Evolutionary conservation across 192 early-diverging fungal genomes (phyloP), one percentile per base, ranked within the genome.

Genomic region (Coemansia reversa): DNA sequence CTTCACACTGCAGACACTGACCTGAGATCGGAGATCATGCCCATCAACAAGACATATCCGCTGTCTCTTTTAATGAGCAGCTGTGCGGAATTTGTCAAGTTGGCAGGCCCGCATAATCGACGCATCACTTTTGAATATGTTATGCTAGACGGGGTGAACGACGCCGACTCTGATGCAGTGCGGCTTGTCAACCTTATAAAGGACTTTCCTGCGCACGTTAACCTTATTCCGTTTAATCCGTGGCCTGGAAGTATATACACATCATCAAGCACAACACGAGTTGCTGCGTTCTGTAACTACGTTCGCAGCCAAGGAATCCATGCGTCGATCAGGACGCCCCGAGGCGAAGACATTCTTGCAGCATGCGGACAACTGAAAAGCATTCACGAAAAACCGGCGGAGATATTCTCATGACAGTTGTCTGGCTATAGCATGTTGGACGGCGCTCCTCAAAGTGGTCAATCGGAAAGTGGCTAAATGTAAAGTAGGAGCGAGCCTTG

Each of bases 111-210:
- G 18, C 77, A 79, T 42, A 87, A 84, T 55, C 75, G 83, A 6
- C 74, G 93, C 51, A 91, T 95, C 54, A 95, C 93, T 7, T 93
- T 95, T 76, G 93, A 95, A 83, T 91, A 95, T 72, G 91, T 93
- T 23, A 92, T 95, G 94, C 82, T 95, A 55, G 83, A 89, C 35
- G 85, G 83, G 51, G 86, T 95, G n/a, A 95, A 95, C 65, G 94
- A 95, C 61, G 83, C 84, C 0, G 65, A 85, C 6, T 63, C 64
- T 3, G 87, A 92, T 55, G 94, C 94, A 19, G 70, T 75, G n/a
- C 77, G 84, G 25, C 69, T 95, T 7, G 86, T 85, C 1, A 65
- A 78, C 29, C 69, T 93, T 52, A 58, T 95, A 30, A 83, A 74
- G 29, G 68, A 81, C 28, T 67, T 91, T 11, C 89, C 90, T 19